Evolutionary conservation across 75 land plant species (phyloP).

Genomic region (Pinus albicaulis): DNA sequence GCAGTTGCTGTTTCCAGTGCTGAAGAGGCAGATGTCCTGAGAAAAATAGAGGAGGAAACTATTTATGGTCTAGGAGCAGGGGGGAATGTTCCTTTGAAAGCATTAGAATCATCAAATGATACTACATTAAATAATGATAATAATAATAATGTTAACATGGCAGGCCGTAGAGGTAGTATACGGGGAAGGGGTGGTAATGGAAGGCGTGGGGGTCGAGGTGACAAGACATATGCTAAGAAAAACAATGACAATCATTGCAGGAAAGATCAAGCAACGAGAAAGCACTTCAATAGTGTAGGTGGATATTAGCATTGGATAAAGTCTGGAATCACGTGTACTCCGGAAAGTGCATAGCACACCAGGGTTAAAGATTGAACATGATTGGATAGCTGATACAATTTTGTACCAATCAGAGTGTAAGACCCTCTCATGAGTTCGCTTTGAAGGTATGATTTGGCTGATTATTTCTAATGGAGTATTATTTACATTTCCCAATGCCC

Average conservation of each 20-base stretch:
- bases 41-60: slow-evolving; percentile 51
- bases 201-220: slow-evolving; percentile 15
- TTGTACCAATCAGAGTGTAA: too few relatives aligned
- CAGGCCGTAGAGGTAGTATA: background rate
- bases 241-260: slow-evolving; percentile 43
- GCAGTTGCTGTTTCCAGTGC: slow-evolving; percentile 69
- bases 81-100: slow-evolving; percentile 63
- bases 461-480: too few relatives aligned
- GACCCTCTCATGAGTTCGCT: too few relatives aligned
- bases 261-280: slow-evolving; percentile 84
- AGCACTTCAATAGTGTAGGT: slow-evolving; percentile 69
- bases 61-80: slow-evolving; percentile 92
- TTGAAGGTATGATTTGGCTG: too few relatives aligned
- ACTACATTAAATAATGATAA: slow-evolving; percentile 5
- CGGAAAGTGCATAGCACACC: too few relatives aligned
- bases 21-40: slow-evolving; percentile 66
- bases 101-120: slow-evolving; percentile 3
- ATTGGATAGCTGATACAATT: too few relatives aligned
- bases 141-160: background rate
- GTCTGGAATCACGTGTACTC: too few relatives aligned
- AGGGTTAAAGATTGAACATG: too few relatives aligned
- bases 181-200: slow-evolving; percentile 29
- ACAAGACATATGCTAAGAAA: background rate
- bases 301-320: slow-evolving; percentile 26
- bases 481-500: too few relatives aligned